These are phyloP conservation scores for Cercophora scortea DNA, from an alignment of 495 filamentous ascomycete genomes.

Conservation along the genomic window DNA sequence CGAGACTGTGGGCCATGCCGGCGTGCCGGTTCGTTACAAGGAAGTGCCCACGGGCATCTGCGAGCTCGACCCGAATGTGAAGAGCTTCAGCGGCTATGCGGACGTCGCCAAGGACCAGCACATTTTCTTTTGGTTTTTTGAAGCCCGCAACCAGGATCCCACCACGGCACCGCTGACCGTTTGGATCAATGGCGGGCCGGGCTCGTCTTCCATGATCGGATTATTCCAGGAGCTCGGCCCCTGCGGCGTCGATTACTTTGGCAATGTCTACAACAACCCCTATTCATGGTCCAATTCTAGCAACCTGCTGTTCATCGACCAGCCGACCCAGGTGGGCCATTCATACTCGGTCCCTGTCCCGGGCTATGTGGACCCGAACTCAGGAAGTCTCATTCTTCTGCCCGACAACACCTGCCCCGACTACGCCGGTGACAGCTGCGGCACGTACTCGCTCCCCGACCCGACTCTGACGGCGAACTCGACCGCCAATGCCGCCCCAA, in stretches of 20 bases:
- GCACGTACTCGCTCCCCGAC: conserved; percentile 47
- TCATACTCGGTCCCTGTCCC: conserved; percentile 38
- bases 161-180: conserved; percentile 48
- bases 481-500: conserved; percentile 46
- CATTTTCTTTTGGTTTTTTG: conserved; percentile 48
- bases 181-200: conserved; percentile 56
- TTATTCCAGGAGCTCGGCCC: conserved; percentile 58
- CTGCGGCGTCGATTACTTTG: conserved; percentile 42
- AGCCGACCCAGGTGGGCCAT: conserved; percentile 42
- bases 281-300: conserved; percentile 12
- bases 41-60: background rate
- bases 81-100: background rate
- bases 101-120: background rate
- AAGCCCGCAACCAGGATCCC: conserved; percentile 49
- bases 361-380: conserved; percentile 19
- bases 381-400: background rate
- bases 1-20: background rate
- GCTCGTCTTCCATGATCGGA: conserved; percentile 51
- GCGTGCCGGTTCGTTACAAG: background rate
- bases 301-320: conserved; percentile 18
- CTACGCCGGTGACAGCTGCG: conserved; percentile 33
- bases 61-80: background rate
- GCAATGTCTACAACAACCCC: conserved; percentile 7
- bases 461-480: conserved; percentile 44
- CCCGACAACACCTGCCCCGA: conserved; percentile 17